Percentiles rank a stretch among this genome's conserved stretches.
Evolutionary conservation across 176 grass and related monocot genomes (phyloP).

Genomic region (Echinochloa phyllopogon): DNA sequence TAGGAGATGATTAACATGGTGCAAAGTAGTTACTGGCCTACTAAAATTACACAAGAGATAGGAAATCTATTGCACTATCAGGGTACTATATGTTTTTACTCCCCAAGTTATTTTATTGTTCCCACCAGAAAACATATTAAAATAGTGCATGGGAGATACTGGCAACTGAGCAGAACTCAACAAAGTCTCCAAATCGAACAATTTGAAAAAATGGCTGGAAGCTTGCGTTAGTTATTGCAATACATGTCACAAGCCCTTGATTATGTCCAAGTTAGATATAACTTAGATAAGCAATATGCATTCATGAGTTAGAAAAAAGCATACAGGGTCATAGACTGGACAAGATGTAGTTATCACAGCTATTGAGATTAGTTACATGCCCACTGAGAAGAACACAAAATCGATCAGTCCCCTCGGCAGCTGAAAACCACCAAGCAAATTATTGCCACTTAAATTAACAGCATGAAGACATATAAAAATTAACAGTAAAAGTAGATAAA

Average conservation of each 20-base stretch:
- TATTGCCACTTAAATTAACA: conserved; percentile 38
- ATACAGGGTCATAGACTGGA: not conserved
- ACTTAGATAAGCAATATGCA: not conserved
- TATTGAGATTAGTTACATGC: conserved; percentile 25
- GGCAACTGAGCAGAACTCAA: not conserved
- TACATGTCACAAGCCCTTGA: not conserved
- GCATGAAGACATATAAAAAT: not conserved
- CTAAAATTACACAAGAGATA: conserved; percentile 25
- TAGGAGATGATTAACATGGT: conserved; percentile 3
- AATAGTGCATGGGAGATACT: not conserved
- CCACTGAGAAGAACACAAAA: conserved; percentile 33
- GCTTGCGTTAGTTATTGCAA: not conserved
- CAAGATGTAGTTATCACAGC: not conserved
- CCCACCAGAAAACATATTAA: conserved; percentile 13
- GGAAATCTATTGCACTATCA: not conserved
- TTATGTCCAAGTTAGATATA: not conserved
- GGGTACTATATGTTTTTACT: not conserved
- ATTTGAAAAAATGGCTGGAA: conserved; percentile 20
- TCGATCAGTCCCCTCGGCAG: conserved; percentile 23
- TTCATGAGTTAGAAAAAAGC: not conserved
- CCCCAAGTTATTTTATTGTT: conserved; percentile 12
- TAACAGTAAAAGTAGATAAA: not conserved
- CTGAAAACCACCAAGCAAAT: conserved; percentile 19
- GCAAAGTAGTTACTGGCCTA: conserved; percentile 10
- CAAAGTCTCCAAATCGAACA: not conserved